Evolutionary conservation across 371 early-diverging fungal genomes (phyloP), one percentile per base, ranked within the genome.

Genomic region (Mortierella sp.): DNA sequence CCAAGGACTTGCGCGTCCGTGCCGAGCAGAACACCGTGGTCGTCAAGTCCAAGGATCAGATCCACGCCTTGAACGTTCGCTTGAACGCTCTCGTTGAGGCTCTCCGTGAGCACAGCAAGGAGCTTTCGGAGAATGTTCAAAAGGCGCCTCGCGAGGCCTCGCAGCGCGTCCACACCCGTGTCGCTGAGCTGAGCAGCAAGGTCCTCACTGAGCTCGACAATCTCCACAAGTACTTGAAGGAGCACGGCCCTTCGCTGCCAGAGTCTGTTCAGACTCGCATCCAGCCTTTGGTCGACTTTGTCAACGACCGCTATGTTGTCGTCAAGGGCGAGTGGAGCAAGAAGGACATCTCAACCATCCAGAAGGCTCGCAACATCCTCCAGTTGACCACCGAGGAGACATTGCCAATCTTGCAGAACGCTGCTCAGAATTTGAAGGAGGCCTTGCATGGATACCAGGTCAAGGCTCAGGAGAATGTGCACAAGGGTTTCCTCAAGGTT

Each of bases 321-420:
- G 80, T 86, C 52, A 71, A 79, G 41, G 55, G 54, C 12, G 85
- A 87, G 59, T 66, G 82, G 19, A 63, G 54, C 50, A 84, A 84
- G 54, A 67, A 63, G 17, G 84, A 87, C 31, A 51, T 82, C 13
- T 54, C 84, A 37, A 78, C 84, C 12, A 34, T 83, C 31, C 82
- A 84, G 67, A 87, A 86, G 68, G 86, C 88, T 0, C 80, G 80
- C 46, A 81, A 83, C 66, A 82, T 87, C 19, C 48, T 86, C 21
- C 63, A 79, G 1, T 51, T 87, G 44, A 84, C 85, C 25, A 81
- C 80, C 19, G 80, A 79, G 45, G 81, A 83, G 52, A 78, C 85
- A 2, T 65, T 87, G 17, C 86, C 86, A 24, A 60, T 84, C 21
- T 63, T 86, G 19, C 81, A 82, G 57, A 62, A 56, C 13, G 81